These are phyloP conservation scores for Eucalyptus sp. DNA, from an alignment of 345 rosid species.

Conservation along the genomic window DNA sequence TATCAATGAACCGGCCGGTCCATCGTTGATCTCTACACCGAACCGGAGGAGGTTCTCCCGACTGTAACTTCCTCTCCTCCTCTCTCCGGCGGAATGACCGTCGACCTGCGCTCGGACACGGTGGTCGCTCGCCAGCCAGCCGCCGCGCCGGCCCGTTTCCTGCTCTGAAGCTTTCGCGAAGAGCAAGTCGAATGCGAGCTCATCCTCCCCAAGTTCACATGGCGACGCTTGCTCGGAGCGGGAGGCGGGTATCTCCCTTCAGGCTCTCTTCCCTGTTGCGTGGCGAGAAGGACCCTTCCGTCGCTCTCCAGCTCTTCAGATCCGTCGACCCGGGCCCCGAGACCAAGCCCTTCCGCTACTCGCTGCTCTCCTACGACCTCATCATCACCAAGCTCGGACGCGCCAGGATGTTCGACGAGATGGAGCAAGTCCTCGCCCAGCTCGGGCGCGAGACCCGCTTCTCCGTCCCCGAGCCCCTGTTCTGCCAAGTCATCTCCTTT, in stretches of 20 bases:
- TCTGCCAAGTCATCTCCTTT: constrained; percentile 48
- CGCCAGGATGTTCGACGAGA: constrained; percentile 64
- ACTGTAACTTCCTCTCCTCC: neutral
- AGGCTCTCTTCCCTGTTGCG: constrained; percentile 64
- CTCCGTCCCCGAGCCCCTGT: constrained; percentile 39
- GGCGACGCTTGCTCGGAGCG: neutral
- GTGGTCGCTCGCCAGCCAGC: neutral
- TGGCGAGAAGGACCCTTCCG: constrained; percentile 44
- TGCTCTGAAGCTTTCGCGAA: neutral
- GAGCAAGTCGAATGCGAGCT: neutral
- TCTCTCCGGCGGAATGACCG: neutral
- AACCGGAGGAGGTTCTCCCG: neutral
- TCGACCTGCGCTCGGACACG: neutral
- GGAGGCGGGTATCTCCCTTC: constrained; percentile 39
- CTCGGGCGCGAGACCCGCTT: constrained; percentile 38
- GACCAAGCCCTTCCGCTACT: constrained; percentile 24
- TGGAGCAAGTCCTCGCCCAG: constrained; percentile 43
- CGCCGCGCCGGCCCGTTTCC: neutral
- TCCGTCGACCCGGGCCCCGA: constrained; percentile 28
- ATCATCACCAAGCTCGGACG: constrained; percentile 70
- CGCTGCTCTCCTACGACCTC: constrained; percentile 63
- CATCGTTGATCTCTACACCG: neutral
- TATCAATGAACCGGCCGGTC: neutral
- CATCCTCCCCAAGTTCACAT: neutral
- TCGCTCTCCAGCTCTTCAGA: constrained; percentile 47